These are phyloP conservation scores for Claviceps sp. DNA, from an alignment of 2,329 filamentous ascomycete genomes.

Conservation along the genomic window DNA sequence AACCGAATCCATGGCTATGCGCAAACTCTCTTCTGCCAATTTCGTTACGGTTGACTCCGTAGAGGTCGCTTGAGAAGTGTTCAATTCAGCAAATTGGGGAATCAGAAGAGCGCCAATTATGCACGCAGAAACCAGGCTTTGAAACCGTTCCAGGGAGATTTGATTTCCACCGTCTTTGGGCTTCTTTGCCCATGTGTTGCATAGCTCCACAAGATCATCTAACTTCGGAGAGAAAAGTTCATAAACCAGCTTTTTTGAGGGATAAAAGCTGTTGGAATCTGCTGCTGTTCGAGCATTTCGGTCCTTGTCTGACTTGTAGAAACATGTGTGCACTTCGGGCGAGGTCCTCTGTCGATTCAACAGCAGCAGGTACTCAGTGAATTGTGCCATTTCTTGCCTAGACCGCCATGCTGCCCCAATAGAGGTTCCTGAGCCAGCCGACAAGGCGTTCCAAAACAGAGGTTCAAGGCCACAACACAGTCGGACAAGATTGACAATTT, in stretches of 20 bases:
- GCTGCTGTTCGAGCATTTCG: slow-evolving; percentile 10
- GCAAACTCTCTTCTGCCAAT: slow-evolving; percentile 27
- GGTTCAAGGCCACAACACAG: slow-evolving; percentile 46
- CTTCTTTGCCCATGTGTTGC: slow-evolving; percentile 32
- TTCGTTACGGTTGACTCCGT: slow-evolving; percentile 29
- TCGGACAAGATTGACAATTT: slow-evolving; percentile 56
- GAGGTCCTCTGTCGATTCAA: slow-evolving; percentile 21
- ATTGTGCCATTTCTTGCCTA: slow-evolving; percentile 27
- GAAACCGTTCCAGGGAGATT: slow-evolving; percentile 38
- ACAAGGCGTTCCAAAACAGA: slow-evolving; percentile 17
- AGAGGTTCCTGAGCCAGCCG: slow-evolving; percentile 30
- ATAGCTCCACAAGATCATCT: slow-evolving; percentile 33
- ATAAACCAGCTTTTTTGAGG: slow-evolving; percentile 36
- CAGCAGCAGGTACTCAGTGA: slow-evolving; percentile 43
- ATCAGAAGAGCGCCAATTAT: slow-evolving; percentile 32
- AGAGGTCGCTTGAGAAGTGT: slow-evolving; percentile 34
- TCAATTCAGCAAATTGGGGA: slow-evolving; percentile 32
- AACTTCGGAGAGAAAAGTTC: slow-evolving; percentile 42
- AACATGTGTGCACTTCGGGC: background rate
- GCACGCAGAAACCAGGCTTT: slow-evolving; percentile 36
- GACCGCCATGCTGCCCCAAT: slow-evolving; percentile 35
- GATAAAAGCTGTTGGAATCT: slow-evolving; percentile 21
- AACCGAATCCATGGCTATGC: slow-evolving; percentile 26
- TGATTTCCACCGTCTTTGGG: slow-evolving; percentile 32
- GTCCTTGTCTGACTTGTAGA: slow-evolving; percentile 3